Evolutionary conservation across 768 basidiomycete genomes (phyloP).

Genomic region (Pholiota molesta): DNA sequence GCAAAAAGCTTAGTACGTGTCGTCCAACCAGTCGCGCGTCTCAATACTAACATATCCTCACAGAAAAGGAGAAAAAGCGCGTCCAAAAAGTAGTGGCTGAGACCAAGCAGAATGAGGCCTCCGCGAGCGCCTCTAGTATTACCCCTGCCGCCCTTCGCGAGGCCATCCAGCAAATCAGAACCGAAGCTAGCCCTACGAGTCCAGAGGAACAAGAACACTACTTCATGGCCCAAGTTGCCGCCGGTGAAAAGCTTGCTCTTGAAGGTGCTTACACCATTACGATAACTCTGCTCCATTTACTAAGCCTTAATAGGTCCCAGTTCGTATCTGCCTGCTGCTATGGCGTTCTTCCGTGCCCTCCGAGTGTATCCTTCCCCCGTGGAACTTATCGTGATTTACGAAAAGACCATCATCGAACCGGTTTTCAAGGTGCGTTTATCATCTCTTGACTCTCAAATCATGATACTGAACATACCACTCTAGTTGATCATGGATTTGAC

Average conservation of each 20-base stretch:
- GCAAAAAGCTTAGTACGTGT: slow-evolving; percentile 82
- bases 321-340: slow-evolving; percentile 78
- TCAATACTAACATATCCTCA: slow-evolving; percentile 16
- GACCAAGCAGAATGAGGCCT: slow-evolving; percentile 45
- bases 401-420: slow-evolving; percentile 83
- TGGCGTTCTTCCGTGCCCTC: slow-evolving; percentile 92
- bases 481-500: slow-evolving; percentile 75
- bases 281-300: background rate
- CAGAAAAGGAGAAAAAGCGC: slow-evolving; percentile 94
- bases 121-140: slow-evolving; percentile 31
- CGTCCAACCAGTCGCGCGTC: slow-evolving; percentile 12
- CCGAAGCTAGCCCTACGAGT: slow-evolving; percentile 67
- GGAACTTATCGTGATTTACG: slow-evolving; percentile 93
- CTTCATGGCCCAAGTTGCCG: slow-evolving; percentile 88
- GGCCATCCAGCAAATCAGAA: slow-evolving; percentile 67
- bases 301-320: slow-evolving; percentile 59
- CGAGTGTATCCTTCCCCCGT: slow-evolving; percentile 93
- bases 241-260: slow-evolving; percentile 82
- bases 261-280: slow-evolving; percentile 56
- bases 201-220: slow-evolving; percentile 83
- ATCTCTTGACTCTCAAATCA: slow-evolving; percentile 1
- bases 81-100: slow-evolving; percentile 67
- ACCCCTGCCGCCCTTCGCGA: slow-evolving; percentile 58
- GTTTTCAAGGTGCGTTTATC: slow-evolving; percentile 68
- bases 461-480: slow-evolving; percentile 9